A percentile compares a stretch with the other conserved stretches of the same genome.
phyloP scores from a whole-genome alignment of 768 basidiomycete genomes.

The Phylloporus scabripes region DNA sequence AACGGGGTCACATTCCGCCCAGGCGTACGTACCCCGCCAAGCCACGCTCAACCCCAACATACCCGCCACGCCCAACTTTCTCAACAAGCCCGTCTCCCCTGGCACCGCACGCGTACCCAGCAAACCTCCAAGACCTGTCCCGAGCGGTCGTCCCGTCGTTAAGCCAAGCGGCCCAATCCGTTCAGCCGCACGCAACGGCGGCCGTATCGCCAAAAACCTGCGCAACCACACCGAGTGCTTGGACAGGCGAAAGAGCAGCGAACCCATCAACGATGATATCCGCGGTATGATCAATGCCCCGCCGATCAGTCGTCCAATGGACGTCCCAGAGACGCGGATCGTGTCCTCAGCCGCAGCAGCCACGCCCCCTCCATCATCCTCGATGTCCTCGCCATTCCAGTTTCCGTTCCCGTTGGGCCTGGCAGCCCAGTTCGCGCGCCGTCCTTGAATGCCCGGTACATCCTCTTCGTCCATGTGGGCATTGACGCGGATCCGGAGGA shows the following conservation, averaged over 20 bases:
- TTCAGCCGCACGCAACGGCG: conserved; percentile 6
- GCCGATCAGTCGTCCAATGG: conserved; percentile 60
- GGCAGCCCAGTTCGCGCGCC: conserved; percentile 9
- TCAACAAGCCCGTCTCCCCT: conserved; percentile 16
- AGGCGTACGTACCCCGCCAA: conserved; percentile 53
- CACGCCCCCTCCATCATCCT: conserved; percentile 22
- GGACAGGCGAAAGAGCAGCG: conserved; percentile 51
- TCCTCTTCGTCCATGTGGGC: conserved; percentile 32
- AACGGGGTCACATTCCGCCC: conserved; percentile 66
- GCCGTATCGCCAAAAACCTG: conserved; percentile 21
- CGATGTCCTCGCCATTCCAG: conserved; percentile 9
- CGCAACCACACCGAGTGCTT: conserved; percentile 27
- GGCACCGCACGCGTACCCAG: conserved; percentile 16
- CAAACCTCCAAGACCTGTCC: not conserved
- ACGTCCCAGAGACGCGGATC: conserved; percentile 51
- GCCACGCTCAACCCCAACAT: conserved; percentile 42
- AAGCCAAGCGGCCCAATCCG: conserved; percentile 17
- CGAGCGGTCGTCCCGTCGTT: conserved; percentile 8
- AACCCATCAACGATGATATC: conserved; percentile 62
- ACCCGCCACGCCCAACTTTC: conserved; percentile 25
- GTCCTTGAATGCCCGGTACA: conserved; percentile 9
- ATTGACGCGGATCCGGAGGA: conserved; percentile 26
- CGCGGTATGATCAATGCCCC: conserved; percentile 66
- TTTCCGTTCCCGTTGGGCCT: conserved; percentile 10
- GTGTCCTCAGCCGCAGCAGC: conserved; percentile 54